Conservation (phyloP, 2,329 filamentous ascomycete genomes). For the Talaromyces sp. region DNA sequence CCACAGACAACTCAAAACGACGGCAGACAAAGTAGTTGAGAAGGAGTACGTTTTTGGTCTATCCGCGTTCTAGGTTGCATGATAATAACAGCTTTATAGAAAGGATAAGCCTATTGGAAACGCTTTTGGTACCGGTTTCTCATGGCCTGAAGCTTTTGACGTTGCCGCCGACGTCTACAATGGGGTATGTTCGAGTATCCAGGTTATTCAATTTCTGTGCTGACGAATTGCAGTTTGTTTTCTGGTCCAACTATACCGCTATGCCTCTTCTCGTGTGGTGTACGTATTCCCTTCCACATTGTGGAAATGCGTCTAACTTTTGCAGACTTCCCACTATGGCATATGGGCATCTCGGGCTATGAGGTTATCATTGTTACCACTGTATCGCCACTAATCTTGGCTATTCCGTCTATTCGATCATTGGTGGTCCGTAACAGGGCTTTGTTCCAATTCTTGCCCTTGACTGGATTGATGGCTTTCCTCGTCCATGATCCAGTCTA, state of each 20-base stretch:
- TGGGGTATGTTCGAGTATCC: slow-evolving; percentile 59
- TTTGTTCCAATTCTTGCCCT: slow-evolving; percentile 71
- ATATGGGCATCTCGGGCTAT: slow-evolving; percentile 98
- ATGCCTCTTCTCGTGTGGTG: slow-evolving; percentile 90
- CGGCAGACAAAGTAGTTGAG: slow-evolving; percentile 56
- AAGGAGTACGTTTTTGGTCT: slow-evolving; percentile 64
- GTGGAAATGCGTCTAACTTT: slow-evolving; percentile 24
- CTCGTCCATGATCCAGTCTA: slow-evolving; percentile 68
- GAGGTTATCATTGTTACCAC: slow-evolving; percentile 86
- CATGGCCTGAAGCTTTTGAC: slow-evolving; percentile 72
- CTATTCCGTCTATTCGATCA: slow-evolving; percentile 66
- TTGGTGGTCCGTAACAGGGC: slow-evolving; percentile 68
- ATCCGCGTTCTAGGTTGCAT: background rate
- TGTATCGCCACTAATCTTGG: slow-evolving; percentile 75
- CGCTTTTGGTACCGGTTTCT: slow-evolving; percentile 69
- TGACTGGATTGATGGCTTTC: slow-evolving; percentile 77
- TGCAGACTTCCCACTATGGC: slow-evolving; percentile 89
- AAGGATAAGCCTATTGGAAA: slow-evolving; percentile 72
- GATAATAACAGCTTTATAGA: slow-evolving; percentile 47
- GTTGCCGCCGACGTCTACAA: slow-evolving; percentile 86
- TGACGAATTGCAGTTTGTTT: slow-evolving; percentile 68
- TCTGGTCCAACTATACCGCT: slow-evolving; percentile 92
- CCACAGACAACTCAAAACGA: slow-evolving; percentile 51
- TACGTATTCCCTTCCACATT: slow-evolving; percentile 50
- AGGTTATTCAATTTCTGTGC: slow-evolving; percentile 16